Base-by-base conservation (phyloP, 139 green algal genomes). In the Coccomyxa sp. region DNA sequence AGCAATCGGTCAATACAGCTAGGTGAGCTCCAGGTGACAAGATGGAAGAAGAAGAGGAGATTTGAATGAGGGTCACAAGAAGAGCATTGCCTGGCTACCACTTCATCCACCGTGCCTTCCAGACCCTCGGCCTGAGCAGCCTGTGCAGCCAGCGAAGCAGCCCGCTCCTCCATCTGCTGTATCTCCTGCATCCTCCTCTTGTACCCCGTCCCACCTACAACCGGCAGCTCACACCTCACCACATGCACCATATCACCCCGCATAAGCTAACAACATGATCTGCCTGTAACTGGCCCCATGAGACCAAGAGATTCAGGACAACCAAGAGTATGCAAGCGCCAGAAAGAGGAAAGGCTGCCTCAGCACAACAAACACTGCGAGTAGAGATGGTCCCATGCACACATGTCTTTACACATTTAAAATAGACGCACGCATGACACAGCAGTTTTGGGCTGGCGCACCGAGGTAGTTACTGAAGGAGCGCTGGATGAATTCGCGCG, bases 401-500 rank as follows among this genome's bases (percentile, higher is more conserved):
- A 51, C 38, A 51, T 51, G 38, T 51, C 38, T 11, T 51, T 51
- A 7, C 38, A 51, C 38, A 7, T 3, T 51, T 3, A 7, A 51
- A 51, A 7, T 51, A 7, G 38, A 51, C 38, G 38, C 38, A 51
- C 3, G 7, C 38, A 51, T 7, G 63, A 71, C 7, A 71, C 63
- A 71, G 21, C 31, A 67, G 63, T 51, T 51, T 7, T 51, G 38
- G 7, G 38, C 38, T 7, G 38, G 58, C 79, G 58, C 71, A 87
- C 83, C 66, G 1, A 89, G 78, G 60, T 87, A 89, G 27, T 83
- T 83, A 68, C 58, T 78, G 79, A 96, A 96, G 77, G 87, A 93
- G 68, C 88, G 88, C 51, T 94, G 85, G n/a, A 96, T 77, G 87
- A 96, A 96, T 66, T 88, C 82, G 11, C 85, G 85, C 9, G 92